Evolutionary conservation across 2,329 filamentous ascomycete species (phyloP).

Genomic region (Xylaria sp.): DNA sequence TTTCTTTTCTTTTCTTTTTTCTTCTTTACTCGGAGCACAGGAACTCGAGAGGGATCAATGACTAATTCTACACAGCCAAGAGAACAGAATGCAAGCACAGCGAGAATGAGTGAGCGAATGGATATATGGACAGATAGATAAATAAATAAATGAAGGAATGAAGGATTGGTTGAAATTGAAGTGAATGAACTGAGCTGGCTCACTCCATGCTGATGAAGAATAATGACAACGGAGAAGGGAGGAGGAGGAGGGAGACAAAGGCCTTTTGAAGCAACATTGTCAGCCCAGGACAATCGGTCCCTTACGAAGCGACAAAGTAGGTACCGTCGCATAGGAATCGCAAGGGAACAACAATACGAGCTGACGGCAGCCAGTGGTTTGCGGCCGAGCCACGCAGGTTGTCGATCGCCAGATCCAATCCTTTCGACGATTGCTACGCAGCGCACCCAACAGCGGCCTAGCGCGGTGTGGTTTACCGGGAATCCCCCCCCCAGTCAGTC

Average conservation of each 20-base stretch:
- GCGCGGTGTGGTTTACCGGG: background rate
- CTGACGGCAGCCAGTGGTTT: conserved; percentile 25
- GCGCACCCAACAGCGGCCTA: too few species aligned
- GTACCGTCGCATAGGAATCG: conserved; percentile 15
- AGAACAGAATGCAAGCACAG: background rate
- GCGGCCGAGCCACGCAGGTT: conserved; percentile 10
- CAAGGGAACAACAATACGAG: conserved; percentile 30
- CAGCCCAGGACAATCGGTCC: background rate
- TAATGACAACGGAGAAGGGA: conserved; percentile 11
- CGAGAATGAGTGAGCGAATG: conserved; percentile 1
- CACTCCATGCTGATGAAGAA: background rate
- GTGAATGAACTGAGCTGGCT: background rate
- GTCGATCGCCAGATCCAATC: conserved; percentile 26
- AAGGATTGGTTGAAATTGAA: background rate
- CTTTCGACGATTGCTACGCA: background rate
- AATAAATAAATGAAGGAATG: background rate
- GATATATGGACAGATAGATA: background rate
- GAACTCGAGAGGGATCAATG: too few species aligned
- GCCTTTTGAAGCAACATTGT: conserved; percentile 31
- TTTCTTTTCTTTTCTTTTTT: too few species aligned
- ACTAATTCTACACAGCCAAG: background rate
- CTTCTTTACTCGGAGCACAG: too few species aligned
- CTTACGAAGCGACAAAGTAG: conserved; percentile 18
- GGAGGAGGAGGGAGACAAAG: conserved; percentile 21
- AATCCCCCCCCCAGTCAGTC: conserved; percentile 20